Conservation (phyloP, 2,329 filamentous ascomycete species). For the Penicillium aurantiogriseum region DNA sequence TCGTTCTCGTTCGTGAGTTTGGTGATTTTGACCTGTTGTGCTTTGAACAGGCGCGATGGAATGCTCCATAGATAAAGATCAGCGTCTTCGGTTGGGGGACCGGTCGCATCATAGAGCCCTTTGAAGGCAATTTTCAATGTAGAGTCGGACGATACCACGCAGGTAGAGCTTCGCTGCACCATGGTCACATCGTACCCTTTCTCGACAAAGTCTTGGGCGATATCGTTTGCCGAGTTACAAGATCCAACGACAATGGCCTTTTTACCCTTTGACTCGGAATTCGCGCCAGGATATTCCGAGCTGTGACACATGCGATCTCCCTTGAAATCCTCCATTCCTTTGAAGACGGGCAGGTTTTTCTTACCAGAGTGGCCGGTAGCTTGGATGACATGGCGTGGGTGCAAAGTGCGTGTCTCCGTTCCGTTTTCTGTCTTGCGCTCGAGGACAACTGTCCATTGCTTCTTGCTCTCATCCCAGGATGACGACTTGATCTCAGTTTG, state of each 20-base stretch:
- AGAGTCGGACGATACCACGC: constrained; percentile 58
- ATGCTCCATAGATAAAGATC: constrained; percentile 61
- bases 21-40: constrained; percentile 52
- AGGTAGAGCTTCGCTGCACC: constrained; percentile 66
- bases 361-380: constrained; percentile 68
- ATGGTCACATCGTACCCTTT: constrained; percentile 68
- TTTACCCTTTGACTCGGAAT: constrained; percentile 50
- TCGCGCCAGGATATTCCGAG: constrained; percentile 57
- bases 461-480: constrained; percentile 51
- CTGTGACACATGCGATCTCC: constrained; percentile 62
- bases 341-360: constrained; percentile 53
- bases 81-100: constrained; percentile 63
- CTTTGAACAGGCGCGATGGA: constrained; percentile 61
- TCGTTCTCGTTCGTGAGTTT: constrained; percentile 37
- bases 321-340: constrained; percentile 54
- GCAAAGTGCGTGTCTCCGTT: constrained; percentile 54
- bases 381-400: constrained; percentile 64
- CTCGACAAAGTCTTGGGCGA: constrained; percentile 66
- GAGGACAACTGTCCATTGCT: constrained; percentile 57
- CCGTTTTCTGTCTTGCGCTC: constrained; percentile 43
- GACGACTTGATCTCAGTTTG: constrained; percentile 50
- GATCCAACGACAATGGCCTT: constrained; percentile 66
- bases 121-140: constrained; percentile 55
- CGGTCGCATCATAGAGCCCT: constrained; percentile 49
- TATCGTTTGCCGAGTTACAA: constrained; percentile 69